Conservation (phyloP, 768 basidiomycete genomes). For the Suillus spraguei region DNA sequence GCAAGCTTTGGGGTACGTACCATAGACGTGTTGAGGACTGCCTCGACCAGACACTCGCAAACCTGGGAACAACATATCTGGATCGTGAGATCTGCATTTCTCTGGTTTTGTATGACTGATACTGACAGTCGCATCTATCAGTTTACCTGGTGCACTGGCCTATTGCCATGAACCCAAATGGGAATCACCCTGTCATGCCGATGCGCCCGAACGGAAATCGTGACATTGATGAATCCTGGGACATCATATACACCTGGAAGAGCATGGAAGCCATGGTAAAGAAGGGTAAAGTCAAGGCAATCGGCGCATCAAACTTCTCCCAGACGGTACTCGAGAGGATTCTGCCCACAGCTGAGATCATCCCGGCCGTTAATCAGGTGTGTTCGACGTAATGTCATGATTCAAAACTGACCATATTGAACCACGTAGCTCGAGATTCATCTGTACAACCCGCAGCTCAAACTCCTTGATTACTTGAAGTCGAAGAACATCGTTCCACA, state of each 20-base stretch:
- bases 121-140: constrained; percentile 15
- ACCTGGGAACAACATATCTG: constrained; percentile 84
- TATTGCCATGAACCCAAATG: constrained; percentile 68
- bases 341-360: constrained; percentile 62
- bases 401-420: background rate
- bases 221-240: constrained; percentile 69
- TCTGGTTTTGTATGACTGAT: background rate
- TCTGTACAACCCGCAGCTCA: constrained; percentile 74
- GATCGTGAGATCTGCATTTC: constrained; percentile 55
- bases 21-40: constrained; percentile 76
- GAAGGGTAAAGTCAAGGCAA: constrained; percentile 66
- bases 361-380: constrained; percentile 79
- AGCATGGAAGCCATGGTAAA: constrained; percentile 77
- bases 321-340: constrained; percentile 69
- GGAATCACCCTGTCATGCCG: constrained; percentile 62
- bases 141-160: constrained; percentile 85
- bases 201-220: constrained; percentile 62
- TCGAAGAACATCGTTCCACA: constrained; percentile 69
- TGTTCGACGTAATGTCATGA: constrained; percentile 15
- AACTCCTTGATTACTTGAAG: constrained; percentile 62
- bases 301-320: constrained; percentile 81
- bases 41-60: constrained; percentile 72
- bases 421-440: constrained; percentile 67
- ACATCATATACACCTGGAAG: constrained; percentile 76
- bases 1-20: constrained; percentile 70